phyloP scores from a whole-genome alignment of 176 grass and related monocot species.

The Eragrostis curvula region DNA sequence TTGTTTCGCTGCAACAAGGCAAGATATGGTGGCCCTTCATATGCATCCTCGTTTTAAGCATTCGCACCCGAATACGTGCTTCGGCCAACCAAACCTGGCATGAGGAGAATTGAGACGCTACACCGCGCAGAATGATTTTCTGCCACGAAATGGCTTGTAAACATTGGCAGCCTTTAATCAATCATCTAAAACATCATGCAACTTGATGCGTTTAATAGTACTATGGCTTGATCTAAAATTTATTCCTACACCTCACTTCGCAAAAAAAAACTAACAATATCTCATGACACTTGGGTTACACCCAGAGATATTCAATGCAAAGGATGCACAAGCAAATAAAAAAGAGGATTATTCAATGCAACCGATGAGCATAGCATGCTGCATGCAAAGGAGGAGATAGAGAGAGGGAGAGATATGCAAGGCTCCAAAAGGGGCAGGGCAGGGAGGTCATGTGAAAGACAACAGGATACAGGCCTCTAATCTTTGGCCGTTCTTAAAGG shows the following conservation, averaged over 20 bases:
- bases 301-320: constrained; percentile 10
- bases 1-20: background rate
- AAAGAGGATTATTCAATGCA: constrained; percentile 23
- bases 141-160: constrained; percentile 8
- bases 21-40: background rate
- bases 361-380: background rate
- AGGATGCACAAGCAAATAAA: constrained; percentile 14
- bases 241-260: background rate
- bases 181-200: background rate
- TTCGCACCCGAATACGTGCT: constrained; percentile 10
- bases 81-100: background rate
- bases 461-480: constrained; percentile 39
- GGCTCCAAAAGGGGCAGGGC: constrained; percentile 20
- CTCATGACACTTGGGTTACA: constrained; percentile 15
- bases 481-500: constrained; percentile 39
- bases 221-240: background rate
- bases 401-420: constrained; percentile 5
- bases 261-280: too few relatives aligned
- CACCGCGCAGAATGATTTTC: background rate
- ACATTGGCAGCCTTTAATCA: background rate
- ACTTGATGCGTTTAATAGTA: background rate
- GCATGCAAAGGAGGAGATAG: constrained; percentile 27
- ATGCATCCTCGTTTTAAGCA: constrained; percentile 25
- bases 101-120: background rate
- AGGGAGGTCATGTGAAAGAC: constrained; percentile 40